These are phyloP conservation scores for Ophiocordyceps camponoti-saundersi DNA, from an alignment of 2,329 filamentous ascomycete species.

Conservation along the genomic window DNA sequence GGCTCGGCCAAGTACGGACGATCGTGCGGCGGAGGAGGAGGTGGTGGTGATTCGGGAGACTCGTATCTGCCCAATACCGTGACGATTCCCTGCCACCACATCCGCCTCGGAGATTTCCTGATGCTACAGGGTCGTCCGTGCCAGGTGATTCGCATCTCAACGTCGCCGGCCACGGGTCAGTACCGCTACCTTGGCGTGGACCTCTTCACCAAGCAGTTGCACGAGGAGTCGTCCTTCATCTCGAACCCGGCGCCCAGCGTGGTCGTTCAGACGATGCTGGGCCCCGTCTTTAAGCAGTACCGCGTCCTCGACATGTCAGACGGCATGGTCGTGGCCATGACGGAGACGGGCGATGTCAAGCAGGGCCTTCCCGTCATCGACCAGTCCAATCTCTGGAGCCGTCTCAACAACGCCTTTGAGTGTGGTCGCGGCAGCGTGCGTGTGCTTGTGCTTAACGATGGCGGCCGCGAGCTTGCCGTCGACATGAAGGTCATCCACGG, in stretches of 20 bases:
- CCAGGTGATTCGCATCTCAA: conserved; percentile 99
- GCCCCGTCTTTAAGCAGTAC: conserved; percentile 99
- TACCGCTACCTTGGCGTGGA: conserved; percentile 99
- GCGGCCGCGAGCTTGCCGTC: conserved; percentile 84
- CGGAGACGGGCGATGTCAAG: conserved; percentile 97
- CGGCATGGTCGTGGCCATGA: conserved; percentile 84
- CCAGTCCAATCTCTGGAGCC: conserved; percentile 75
- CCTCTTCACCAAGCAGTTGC: conserved; percentile 98
- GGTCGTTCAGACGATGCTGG: conserved; percentile 98
- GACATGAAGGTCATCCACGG: conserved; percentile 98
- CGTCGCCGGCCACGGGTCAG: conserved; percentile 93
- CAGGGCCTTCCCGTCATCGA: conserved; percentile 84
- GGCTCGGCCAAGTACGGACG: not conserved
- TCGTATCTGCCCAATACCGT: conserved; percentile 58
- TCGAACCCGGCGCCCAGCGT: conserved; percentile 94
- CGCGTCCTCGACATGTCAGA: conserved; percentile 94
- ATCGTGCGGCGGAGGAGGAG: not conserved
- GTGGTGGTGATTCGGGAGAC: conserved; percentile 11
- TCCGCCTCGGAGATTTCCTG: conserved; percentile 95
- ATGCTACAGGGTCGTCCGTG: conserved; percentile 97
- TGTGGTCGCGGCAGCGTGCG: conserved; percentile 86
- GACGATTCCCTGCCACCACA: conserved; percentile 98
- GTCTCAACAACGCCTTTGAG: conserved; percentile 71
- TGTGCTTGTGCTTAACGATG: conserved; percentile 88
- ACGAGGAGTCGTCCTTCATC: conserved; percentile 97